Conservation (phyloP, 169 alveolate species). For the Plasmodium vivax region DNA sequence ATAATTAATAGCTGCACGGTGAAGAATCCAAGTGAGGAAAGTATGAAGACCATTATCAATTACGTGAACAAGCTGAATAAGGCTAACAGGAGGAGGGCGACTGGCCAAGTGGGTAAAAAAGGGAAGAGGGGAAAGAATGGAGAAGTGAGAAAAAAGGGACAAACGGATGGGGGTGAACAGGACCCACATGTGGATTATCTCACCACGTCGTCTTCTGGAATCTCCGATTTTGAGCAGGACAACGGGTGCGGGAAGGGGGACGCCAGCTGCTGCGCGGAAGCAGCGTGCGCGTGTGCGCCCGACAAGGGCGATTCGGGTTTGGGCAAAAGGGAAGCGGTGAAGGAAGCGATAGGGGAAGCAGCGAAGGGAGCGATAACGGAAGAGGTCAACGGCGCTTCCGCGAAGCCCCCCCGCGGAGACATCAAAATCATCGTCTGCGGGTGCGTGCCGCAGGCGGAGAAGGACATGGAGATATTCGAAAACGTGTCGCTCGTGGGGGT, state of each 20-base stretch:
- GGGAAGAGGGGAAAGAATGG: background rate
- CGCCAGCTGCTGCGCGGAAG: background rate
- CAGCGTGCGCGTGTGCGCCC: background rate
- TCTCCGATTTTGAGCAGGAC: conserved; percentile 22
- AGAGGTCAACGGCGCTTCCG: too few relatives aligned
- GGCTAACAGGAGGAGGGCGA: conserved; percentile 5
- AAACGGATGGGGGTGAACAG: background rate
- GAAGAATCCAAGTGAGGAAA: conserved; percentile 98
- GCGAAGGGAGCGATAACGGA: background rate
- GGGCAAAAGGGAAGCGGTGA: background rate
- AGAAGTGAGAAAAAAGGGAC: background rate
- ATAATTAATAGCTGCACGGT: conserved; percentile 98
- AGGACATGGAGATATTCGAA: conserved; percentile 72
- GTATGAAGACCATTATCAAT: conserved; percentile 86
- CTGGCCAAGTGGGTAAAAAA: background rate
- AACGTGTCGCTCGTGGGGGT: conserved; percentile 89
- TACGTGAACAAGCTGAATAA: conserved; percentile 74
- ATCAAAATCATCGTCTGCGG: conserved; percentile 94
- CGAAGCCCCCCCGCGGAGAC: conserved; percentile 66
- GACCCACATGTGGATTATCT: conserved; percentile 27
- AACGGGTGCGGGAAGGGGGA: background rate
- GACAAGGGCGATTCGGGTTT: background rate
- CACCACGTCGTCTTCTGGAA: conserved; percentile 56
- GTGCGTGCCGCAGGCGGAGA: conserved; percentile 97
- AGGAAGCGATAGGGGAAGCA: background rate